These are phyloP conservation scores for Ramularia endophylla DNA, from an alignment of 2,329 filamentous ascomycete genomes.

Conservation along the genomic window DNA sequence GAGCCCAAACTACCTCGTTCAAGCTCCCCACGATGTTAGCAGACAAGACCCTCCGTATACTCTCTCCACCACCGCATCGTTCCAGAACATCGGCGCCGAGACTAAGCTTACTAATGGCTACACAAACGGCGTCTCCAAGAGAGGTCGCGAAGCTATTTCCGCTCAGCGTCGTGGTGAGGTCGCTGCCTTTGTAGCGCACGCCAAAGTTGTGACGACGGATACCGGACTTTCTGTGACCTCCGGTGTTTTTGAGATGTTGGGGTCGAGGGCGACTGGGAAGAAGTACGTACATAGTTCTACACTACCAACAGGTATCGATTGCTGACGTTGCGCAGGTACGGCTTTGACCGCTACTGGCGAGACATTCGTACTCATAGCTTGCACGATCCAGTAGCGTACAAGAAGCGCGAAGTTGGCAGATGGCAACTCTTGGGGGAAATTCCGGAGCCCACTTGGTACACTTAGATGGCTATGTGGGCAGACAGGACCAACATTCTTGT, in stretches of 20 bases:
- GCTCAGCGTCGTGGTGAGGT: slow-evolving; percentile 52
- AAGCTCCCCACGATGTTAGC: slow-evolving; percentile 19
- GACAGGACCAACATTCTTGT: slow-evolving; percentile 1
- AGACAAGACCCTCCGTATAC: slow-evolving; percentile 17
- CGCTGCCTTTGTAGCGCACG: slow-evolving; percentile 57
- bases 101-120: slow-evolving; percentile 12
- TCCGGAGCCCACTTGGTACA: slow-evolving; percentile 58
- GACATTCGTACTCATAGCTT: slow-evolving; percentile 61
- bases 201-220: slow-evolving; percentile 59
- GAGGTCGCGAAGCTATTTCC: slow-evolving; percentile 40
- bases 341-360: slow-evolving; percentile 60
- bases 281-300: too few relatives aligned
- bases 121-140: slow-evolving; percentile 10
- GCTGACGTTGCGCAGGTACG: too few relatives aligned
- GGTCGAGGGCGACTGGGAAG: slow-evolving; percentile 50
- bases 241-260: slow-evolving; percentile 60
- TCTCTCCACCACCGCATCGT: slow-evolving; percentile 15
- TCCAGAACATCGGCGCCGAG: slow-evolving; percentile 13
- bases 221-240: slow-evolving; percentile 52
- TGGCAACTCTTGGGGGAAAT: slow-evolving; percentile 52
- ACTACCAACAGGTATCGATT: too few relatives aligned
- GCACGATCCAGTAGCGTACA: slow-evolving; percentile 63
- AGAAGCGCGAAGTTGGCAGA: slow-evolving; percentile 56
- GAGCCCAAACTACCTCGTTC: slow-evolving; percentile 17
- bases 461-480: slow-evolving; percentile 31